Evolutionary conservation across 768 basidiomycete genomes (phyloP).

Genomic region (Lactarius sanguifluus): DNA sequence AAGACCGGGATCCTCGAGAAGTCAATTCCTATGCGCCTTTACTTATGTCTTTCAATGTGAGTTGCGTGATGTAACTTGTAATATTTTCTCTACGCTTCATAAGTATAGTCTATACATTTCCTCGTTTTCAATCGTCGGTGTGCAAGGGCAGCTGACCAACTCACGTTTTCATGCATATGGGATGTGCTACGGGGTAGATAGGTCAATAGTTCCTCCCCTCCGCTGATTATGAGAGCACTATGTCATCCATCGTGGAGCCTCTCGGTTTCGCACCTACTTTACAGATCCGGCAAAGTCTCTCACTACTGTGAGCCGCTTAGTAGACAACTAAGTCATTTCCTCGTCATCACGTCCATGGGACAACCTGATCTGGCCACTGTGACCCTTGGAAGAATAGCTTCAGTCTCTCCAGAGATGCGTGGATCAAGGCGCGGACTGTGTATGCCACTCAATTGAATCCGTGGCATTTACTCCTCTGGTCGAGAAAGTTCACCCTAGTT

Average conservation of each 20-base stretch:
- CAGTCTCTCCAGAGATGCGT: too few relatives aligned
- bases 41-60: neutral
- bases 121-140: neutral
- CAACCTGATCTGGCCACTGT: too few relatives aligned
- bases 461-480: neutral
- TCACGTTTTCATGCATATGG: too few relatives aligned
- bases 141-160: neutral
- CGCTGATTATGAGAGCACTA: neutral
- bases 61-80: neutral
- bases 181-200: neutral
- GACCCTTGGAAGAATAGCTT: too few relatives aligned
- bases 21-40: neutral
- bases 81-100: neutral
- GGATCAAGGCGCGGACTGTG: neutral
- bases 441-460: neutral
- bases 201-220: neutral
- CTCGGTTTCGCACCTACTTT: neutral
- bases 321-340: neutral
- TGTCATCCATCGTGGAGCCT: neutral
- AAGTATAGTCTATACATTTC: too few relatives aligned
- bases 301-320: too few relatives aligned
- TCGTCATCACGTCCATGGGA: too few relatives aligned
- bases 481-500: neutral
- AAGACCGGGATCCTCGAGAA: neutral
- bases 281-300: neutral